Percentiles rank a stretch among this genome's conserved stretches.
Conservation (phyloP, 177 flowering plant species). For the Vitis hybrid region DNA sequence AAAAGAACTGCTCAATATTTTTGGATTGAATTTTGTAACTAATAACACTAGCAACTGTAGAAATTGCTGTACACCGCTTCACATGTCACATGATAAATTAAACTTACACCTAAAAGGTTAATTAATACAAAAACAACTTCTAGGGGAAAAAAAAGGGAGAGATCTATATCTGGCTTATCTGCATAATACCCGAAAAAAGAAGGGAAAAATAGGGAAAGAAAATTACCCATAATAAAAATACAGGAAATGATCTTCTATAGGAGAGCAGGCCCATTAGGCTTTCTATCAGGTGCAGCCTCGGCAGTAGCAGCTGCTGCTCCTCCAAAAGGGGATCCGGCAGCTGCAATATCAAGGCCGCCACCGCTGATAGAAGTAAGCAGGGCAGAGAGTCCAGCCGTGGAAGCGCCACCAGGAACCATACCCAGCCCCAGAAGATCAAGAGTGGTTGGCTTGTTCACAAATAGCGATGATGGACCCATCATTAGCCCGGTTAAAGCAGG, state of each 20-base stretch:
- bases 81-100: too few relatives aligned
- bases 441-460: conserved; percentile 37
- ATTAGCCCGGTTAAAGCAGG: conserved; percentile 21
- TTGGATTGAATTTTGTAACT: too few relatives aligned
- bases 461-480: conserved; percentile 29
- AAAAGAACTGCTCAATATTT: too few relatives aligned
- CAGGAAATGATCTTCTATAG: conserved; percentile 1
- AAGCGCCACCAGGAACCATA: conserved; percentile 21
- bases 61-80: too few relatives aligned
- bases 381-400: conserved; percentile 35
- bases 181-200: neutral
- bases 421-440: conserved; percentile 60
- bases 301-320: conserved; percentile 30
- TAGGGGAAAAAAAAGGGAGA: too few relatives aligned
- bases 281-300: conserved; percentile 18
- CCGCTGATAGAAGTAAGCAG: conserved; percentile 34
- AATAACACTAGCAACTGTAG: too few relatives aligned
- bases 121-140: too few relatives aligned
- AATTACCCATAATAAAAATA: too few relatives aligned
- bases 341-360: conserved; percentile 20
- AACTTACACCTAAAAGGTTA: too few relatives aligned
- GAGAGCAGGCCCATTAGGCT: conserved; percentile 23
- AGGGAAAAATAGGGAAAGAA: neutral
- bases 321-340: conserved; percentile 13
- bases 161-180: too few relatives aligned